Evolutionary conservation across 208 protist species (phyloP), one percentile per base, ranked within the genome.

Genomic region (Crithidia bombi): DNA sequence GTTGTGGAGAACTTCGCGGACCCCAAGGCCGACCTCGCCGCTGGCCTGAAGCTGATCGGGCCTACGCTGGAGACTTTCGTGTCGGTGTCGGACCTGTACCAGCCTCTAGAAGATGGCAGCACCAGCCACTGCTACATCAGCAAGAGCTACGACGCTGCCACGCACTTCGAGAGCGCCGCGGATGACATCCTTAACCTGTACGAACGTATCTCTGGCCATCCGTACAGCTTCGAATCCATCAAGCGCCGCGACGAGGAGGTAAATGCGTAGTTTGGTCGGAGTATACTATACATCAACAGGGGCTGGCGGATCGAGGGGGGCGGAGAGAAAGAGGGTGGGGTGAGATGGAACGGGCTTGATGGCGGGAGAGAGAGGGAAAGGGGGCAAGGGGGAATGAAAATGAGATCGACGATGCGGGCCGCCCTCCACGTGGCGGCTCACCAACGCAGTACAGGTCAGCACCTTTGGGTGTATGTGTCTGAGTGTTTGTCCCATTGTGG

Each of bases 111-210:
- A 33, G 95, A 98, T 64, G 96, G 97, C 58, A 85, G 55, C 28
- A 51, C 86, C 21, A 97, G 96, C 75, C 85, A 90, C 26, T 87
- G 91, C 69, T 99, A 97, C 83, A 97, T 99, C 77, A 98, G 96
- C 39, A 96, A 95, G 32, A 98, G 94, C 49, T 99, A 97, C 81
- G 97, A 98, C 73, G 87, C 98, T 26, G 98, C 98, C 19, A 98
- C 96, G 32, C 99, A 99, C 91, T 99, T 99, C 88, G 98, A 99
- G 86, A 97, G 90, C 41, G 96, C 96, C 43, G 94, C 95, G n/a
- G 78, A 78, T 7, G 98, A 99, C 76, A 97, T 99, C 54, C 69
- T 99, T 30, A 73, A 96, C 33, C 81, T 99, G 23, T 99, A 98
- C 73, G 64, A 99, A 61, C 82, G 90, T 64, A 98, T 99, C 71